Percentiles rank a stretch among this genome's conserved stretches.
These are phyloP conservation scores for Eimeria falciformis DNA, from an alignment of 169 alveolate genomes.

Conservation along the genomic window DNA sequence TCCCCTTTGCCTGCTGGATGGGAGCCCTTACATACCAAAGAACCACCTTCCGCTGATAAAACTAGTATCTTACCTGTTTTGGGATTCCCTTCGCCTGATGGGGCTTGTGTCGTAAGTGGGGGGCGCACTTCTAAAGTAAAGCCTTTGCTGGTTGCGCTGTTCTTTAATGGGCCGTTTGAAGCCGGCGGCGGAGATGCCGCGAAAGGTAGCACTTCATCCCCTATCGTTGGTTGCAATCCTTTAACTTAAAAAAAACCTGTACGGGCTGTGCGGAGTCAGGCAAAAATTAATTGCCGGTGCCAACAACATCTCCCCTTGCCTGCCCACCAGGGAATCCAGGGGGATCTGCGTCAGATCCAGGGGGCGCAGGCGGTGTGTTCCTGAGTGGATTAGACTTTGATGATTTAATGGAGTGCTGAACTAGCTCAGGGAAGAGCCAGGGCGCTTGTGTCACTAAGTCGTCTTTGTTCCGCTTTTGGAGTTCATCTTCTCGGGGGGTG, in stretches of 20 bases:
- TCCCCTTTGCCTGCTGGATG: background rate
- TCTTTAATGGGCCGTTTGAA: background rate
- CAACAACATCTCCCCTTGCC: background rate
- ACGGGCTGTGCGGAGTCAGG: background rate
- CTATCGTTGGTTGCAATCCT: too few relatives aligned
- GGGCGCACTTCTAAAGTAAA: background rate
- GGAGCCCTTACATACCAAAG: background rate
- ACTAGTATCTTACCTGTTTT: background rate
- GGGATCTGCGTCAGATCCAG: background rate
- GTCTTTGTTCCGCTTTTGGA: background rate
- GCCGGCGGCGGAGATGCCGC: too few relatives aligned
- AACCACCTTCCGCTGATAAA: background rate
- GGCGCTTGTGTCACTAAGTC: constrained; percentile 56
- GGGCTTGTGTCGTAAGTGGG: background rate
- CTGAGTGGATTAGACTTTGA: too few relatives aligned
- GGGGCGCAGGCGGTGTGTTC: background rate
- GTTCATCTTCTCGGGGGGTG: constrained; percentile 37
- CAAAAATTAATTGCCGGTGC: background rate
- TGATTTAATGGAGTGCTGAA: background rate
- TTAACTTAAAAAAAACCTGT: background rate
- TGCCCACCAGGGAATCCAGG: background rate
- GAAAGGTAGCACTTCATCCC: too few relatives aligned
- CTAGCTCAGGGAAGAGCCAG: constrained; percentile 42
- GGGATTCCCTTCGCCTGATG: background rate
- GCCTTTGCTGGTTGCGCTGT: background rate